phyloP scores from a whole-genome alignment of 2,329 filamentous ascomycete genomes.

The Aureobasidium sp. region DNA sequence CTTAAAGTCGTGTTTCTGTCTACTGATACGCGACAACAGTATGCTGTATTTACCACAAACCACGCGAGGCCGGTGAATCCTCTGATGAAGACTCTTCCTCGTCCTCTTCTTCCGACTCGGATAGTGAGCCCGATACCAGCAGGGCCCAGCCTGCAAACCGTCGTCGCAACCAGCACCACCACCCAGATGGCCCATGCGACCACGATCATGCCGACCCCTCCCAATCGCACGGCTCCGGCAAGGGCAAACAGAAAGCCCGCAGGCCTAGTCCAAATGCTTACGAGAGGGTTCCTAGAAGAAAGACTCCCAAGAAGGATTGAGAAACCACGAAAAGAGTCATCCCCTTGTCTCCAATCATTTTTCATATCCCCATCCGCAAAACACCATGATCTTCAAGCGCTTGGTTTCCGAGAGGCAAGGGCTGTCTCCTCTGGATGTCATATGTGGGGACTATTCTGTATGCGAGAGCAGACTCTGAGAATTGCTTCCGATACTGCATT shows the following conservation, averaged over 20 bases:
- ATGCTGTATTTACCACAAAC: slow-evolving; percentile 97
- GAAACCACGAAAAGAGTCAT: not conserved
- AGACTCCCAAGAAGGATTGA: slow-evolving; percentile 11
- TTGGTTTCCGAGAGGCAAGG: not conserved
- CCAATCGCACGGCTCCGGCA: slow-evolving; percentile 24
- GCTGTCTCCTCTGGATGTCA: not conserved
- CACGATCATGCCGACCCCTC: slow-evolving; percentile 30
- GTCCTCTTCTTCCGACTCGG: slow-evolving; percentile 42
- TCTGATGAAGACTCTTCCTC: slow-evolving; percentile 56
- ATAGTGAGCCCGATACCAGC: slow-evolving; percentile 47
- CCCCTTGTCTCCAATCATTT: not conserved
- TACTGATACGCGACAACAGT: slow-evolving; percentile 44
- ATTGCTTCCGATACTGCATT: not conserved
- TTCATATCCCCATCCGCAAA: not conserved
- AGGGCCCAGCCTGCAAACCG: slow-evolving; percentile 28
- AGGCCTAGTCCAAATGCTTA: slow-evolving; percentile 72
- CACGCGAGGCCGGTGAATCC: slow-evolving; percentile 73
- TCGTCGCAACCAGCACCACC: slow-evolving; percentile 24
- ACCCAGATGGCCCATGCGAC: slow-evolving; percentile 17
- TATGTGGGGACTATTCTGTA: not conserved
- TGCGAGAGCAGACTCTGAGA: not conserved
- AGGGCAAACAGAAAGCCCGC: slow-evolving; percentile 35
- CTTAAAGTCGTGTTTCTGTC: not conserved
- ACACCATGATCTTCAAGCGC: not conserved
- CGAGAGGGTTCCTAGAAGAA: slow-evolving; percentile 59